Base-by-base conservation (phyloP, 192 early-diverging fungal species). In the Rhizoclosmatium sp. region DNA sequence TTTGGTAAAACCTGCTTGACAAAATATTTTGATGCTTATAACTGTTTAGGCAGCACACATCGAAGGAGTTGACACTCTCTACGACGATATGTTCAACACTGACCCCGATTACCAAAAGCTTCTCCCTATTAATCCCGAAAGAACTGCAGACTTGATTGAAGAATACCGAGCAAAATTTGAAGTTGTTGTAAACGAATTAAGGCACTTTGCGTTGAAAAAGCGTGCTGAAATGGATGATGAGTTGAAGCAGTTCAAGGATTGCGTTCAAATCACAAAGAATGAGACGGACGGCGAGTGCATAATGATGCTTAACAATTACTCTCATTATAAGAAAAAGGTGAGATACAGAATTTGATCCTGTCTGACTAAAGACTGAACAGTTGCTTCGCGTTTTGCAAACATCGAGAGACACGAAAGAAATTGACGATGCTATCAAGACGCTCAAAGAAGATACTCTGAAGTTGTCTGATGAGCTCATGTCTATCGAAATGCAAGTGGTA, bases 101-200 rank as follows among this genome's bases (percentile, higher is more conserved):
- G 90, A 91, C 73, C 81, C 81, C 21, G 90, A 91, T 47, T 91
- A 85, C 64, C 82, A 82, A 56, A 66, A 78, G 48, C 76, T 91
- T 16, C 21, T 82, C 5, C 79, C 82, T 3, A 69, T 90, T 19
- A 81, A 80, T 21, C 80, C 72, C 14, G 87, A 83, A 47, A 80
- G 78, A 9, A 78, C 91, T 42, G 42, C 40, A 31, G 90, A 90
- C 54, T 69, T 90, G 47, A 65, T 74, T 3, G 89, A 88, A 14
- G 89, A 89, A 51, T 91, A 85, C 75, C 75, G 84, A 3, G 85
- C 86, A 14, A 91, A 91, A 69, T 91, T 91, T 69, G 89, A 83
- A 5, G 79, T 87, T 21, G 82, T 91, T 21, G 79, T 88, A 21
- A 81, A 84, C 41, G 90, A 91, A 68, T 78, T 91, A 19, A 84